These are phyloP conservation scores for Furcasterigmium furcatum DNA, from an alignment of 2,329 filamentous ascomycete genomes.

Conservation along the genomic window DNA sequence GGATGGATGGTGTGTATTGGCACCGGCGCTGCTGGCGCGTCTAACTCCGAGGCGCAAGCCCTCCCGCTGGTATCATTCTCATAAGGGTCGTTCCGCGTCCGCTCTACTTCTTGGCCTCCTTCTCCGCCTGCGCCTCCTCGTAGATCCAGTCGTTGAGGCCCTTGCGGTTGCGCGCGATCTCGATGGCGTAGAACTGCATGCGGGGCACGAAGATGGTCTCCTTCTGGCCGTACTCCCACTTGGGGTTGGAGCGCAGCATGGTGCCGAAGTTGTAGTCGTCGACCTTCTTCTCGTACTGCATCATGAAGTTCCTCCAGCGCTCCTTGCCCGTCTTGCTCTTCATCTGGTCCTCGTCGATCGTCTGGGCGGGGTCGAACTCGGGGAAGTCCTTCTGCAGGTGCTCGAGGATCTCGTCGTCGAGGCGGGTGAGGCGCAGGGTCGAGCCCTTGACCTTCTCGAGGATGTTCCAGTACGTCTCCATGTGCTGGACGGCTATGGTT, in stretches of 20 bases:
- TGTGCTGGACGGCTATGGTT: constrained; percentile 75
- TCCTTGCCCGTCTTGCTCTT: constrained; percentile 97
- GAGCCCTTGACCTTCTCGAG: constrained; percentile 89
- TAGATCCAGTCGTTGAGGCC: constrained; percentile 98
- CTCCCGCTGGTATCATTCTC: not conserved
- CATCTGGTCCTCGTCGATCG: constrained; percentile 90
- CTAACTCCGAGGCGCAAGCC: not conserved
- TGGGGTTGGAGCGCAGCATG: constrained; percentile 76
- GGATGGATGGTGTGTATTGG: no score
- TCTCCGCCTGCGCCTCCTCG: constrained; percentile 70
- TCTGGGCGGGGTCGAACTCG: constrained; percentile 79
- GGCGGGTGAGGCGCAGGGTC: constrained; percentile 83
- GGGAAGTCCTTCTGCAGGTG: constrained; percentile 88
- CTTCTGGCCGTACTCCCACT: constrained; percentile 81
- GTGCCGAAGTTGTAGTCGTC: constrained; percentile 98
- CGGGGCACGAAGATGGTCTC: constrained; percentile 79
- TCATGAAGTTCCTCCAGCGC: constrained; percentile 92
- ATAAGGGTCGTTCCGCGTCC: not conserved
- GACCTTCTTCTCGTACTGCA: constrained; percentile 89
- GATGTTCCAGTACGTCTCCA: constrained; percentile 95
- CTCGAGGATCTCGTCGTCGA: constrained; percentile 91
- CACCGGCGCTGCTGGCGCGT: no score
- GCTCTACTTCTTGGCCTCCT: constrained; percentile 23
- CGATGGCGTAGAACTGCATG: constrained; percentile 54
- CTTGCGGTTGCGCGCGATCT: constrained; percentile 68